A percentile compares a stretch with the other conserved stretches of the same genome.
These are phyloP conservation scores for Ogataea siamensis DNA, from an alignment of 805 yeast genomes.

Conservation along the genomic window DNA sequence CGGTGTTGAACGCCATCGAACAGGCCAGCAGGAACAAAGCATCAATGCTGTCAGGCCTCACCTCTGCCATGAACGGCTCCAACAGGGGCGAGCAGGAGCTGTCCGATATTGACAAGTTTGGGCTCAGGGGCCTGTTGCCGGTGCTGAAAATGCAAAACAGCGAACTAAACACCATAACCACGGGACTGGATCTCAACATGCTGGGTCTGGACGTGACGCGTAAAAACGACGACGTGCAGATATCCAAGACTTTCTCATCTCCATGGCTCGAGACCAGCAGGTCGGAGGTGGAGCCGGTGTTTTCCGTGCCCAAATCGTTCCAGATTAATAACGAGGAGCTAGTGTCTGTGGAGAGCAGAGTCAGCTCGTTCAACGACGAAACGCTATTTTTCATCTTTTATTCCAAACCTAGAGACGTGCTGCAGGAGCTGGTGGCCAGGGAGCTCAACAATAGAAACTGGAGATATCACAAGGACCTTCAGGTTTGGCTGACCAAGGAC, in stretches of 20 bases:
- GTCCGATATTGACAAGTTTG: constrained; percentile 58
- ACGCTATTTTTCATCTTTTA: constrained; percentile 92
- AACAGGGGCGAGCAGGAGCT: constrained; percentile 1
- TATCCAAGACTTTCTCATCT: constrained; percentile 70
- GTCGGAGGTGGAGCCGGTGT: constrained; percentile 86
- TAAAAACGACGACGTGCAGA: constrained; percentile 38
- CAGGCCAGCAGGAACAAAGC: constrained; percentile 16
- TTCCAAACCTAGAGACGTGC: constrained; percentile 85
- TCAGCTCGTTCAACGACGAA: constrained; percentile 76
- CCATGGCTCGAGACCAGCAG: constrained; percentile 96
- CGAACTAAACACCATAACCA: constrained; percentile 63
- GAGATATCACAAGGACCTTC: constrained; percentile 94
- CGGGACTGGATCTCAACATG: constrained; percentile 71
- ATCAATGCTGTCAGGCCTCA: constrained; percentile 16
- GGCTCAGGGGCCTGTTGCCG: constrained; percentile 61
- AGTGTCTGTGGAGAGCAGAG: constrained; percentile 36
- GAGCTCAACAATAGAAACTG: constrained; percentile 91
- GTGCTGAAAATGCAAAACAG: constrained; percentile 59
- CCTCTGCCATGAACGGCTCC: constrained; percentile 4
- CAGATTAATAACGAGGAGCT: constrained; percentile 27
- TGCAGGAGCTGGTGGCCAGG: constrained; percentile 91
- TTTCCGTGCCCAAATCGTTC: constrained; percentile 59
- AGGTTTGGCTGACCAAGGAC: constrained; percentile 96
- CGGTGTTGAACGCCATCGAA: constrained; percentile 27
- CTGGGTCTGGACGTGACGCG: constrained; percentile 59